phyloP scores from a whole-genome alignment of 257 asterid species.

The Nicotiana benthamiana region DNA sequence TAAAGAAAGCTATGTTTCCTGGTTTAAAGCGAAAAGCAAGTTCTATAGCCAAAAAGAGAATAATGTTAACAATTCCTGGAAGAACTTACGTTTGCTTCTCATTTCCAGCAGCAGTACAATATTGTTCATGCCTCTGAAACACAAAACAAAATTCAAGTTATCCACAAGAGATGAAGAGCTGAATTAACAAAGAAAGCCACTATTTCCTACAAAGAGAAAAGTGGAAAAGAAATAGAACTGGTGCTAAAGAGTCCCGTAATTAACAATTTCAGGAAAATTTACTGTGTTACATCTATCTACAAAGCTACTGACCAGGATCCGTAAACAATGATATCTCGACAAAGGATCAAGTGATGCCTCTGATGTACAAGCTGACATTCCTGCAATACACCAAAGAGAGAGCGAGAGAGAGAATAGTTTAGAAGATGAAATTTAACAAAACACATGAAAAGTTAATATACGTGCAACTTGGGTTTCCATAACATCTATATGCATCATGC shows the following conservation, averaged over 20 bases:
- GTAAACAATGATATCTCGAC: background rate
- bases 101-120: constrained; percentile 21
- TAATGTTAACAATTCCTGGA: background rate
- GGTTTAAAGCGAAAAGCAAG: background rate
- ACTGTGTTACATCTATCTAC: background rate
- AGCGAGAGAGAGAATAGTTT: background rate
- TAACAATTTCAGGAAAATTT: background rate
- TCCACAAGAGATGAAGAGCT: background rate
- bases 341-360: constrained; percentile 1
- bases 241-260: background rate
- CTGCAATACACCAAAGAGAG: background rate
- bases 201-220: background rate
- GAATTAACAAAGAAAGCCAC: background rate
- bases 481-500: background rate
- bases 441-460: background rate
- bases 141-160: background rate
- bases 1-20: background rate
- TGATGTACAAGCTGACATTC: background rate
- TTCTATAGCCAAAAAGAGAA: background rate
- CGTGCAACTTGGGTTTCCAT: background rate
- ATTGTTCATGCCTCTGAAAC: constrained; percentile 20
- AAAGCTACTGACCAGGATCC: background rate
- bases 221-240: background rate
- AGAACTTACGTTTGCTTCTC: constrained; percentile 25
- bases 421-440: background rate